phyloP scores from a whole-genome alignment of 1,284 basidiomycete species.

The Melampsora abietis-canadensis region DNA sequence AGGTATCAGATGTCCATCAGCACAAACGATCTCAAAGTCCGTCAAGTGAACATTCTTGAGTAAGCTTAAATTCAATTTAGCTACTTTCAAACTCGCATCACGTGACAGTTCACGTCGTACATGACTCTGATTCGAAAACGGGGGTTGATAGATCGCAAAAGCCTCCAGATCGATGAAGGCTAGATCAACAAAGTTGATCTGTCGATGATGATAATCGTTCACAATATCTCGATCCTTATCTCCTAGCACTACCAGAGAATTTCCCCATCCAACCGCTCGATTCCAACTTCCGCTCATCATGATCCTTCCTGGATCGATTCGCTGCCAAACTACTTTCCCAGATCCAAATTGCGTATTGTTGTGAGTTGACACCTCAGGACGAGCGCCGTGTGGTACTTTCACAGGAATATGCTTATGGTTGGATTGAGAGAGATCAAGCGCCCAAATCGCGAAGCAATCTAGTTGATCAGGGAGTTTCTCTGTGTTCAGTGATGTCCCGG shows the following conservation, averaged over 20 bases:
- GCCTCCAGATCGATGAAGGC: conserved; percentile 86
- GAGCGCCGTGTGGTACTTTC: conserved; percentile 66
- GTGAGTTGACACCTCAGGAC: conserved; percentile 60
- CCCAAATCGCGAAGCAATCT: conserved; percentile 58
- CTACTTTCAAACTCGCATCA: conserved; percentile 21
- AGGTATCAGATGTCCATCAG: conserved; percentile 18
- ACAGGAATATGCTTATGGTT: conserved; percentile 74
- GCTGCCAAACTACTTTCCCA: conserved; percentile 44
- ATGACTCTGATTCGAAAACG: conserved; percentile 61
- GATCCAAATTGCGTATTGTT: conserved; percentile 61
- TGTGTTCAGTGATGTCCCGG: conserved; percentile 49
- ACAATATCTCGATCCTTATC: conserved; percentile 80
- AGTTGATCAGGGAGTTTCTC: conserved; percentile 36
- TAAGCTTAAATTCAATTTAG: conserved; percentile 5
- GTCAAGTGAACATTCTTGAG: conserved; percentile 11
- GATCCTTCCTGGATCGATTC: conserved; percentile 44
- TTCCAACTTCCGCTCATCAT: conserved; percentile 76
- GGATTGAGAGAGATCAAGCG: conserved; percentile 67
- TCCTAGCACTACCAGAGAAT: conserved; percentile 81
- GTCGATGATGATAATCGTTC: conserved; percentile 64
- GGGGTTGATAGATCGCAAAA: conserved; percentile 86
- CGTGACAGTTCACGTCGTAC: conserved; percentile 47
- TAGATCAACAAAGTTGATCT: conserved; percentile 85
- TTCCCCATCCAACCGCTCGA: conserved; percentile 76
- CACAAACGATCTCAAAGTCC: conserved; percentile 23